These are phyloP conservation scores for Botrytis hyacinthi DNA, from an alignment of 2,329 filamentous ascomycete genomes.

Conservation along the genomic window DNA sequence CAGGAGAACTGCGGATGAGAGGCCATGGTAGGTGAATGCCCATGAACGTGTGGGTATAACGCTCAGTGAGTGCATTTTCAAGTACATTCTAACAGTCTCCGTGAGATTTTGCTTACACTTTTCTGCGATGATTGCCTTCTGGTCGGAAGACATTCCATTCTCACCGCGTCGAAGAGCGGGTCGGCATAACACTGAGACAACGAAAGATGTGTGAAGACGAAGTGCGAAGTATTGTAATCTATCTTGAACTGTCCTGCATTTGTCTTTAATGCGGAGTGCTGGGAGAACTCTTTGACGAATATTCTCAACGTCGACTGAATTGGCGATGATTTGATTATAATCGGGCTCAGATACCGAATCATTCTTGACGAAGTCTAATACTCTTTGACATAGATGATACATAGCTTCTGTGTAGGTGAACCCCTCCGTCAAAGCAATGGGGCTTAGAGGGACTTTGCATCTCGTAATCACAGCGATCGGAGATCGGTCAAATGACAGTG, in stretches of 20 bases:
- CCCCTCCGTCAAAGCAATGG: conserved; percentile 51
- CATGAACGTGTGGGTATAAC: conserved; percentile 65
- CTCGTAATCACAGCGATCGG: conserved; percentile 54
- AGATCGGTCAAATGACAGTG: conserved; percentile 63
- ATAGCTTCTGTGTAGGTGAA: conserved; percentile 62
- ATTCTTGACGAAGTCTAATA: conserved; percentile 45
- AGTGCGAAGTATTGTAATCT: conserved; percentile 63
- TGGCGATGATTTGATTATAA: conserved; percentile 52
- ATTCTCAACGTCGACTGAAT: conserved; percentile 50
- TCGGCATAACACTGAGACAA: conserved; percentile 63
- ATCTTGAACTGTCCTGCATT: conserved; percentile 63
- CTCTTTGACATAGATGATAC: conserved; percentile 62
- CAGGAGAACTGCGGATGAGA: conserved; percentile 63
- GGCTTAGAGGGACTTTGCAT: conserved; percentile 51
- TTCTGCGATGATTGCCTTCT: conserved; percentile 55
- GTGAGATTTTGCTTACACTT: conserved; percentile 62
- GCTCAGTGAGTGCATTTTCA: conserved; percentile 66
- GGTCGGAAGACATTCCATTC: conserved; percentile 46
- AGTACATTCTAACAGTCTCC: conserved; percentile 66
- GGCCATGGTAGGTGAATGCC: conserved; percentile 66
- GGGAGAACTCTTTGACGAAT: conserved; percentile 48
- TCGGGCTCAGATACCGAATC: conserved; percentile 31
- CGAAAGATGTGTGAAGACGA: conserved; percentile 63
- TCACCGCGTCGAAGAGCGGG: conserved; percentile 57
- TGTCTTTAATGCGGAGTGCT: conserved; percentile 56